Percentiles rank a stretch among this genome's conserved stretches.
phyloP scores from a whole-genome alignment of 805 yeast species.

The Sugiyamaella floridensis region DNA sequence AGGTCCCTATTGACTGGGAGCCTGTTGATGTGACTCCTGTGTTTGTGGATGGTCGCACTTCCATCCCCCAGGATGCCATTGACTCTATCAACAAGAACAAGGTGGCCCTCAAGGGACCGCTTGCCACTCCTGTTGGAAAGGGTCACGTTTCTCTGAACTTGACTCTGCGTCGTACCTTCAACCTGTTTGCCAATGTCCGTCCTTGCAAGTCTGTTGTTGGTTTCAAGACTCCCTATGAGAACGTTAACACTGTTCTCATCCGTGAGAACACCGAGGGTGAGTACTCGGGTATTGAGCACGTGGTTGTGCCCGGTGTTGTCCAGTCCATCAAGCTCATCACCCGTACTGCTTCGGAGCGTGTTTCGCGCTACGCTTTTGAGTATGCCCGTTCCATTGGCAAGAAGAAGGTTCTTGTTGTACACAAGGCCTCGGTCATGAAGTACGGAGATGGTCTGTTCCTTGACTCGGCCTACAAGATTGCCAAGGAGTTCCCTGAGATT shows the following conservation, averaged over 20 bases:
- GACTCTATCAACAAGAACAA: constrained; percentile 86
- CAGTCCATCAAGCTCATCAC: constrained; percentile 97
- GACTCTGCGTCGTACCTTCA: constrained; percentile 95
- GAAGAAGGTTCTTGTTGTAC: constrained; percentile 88
- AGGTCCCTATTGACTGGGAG: constrained; percentile 96
- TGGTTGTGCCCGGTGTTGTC: constrained; percentile 95
- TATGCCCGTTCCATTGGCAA: constrained; percentile 84
- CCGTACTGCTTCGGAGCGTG: constrained; percentile 92
- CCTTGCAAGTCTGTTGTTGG: constrained; percentile 94
- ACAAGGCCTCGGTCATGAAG: constrained; percentile 98
- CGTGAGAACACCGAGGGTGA: constrained; percentile 89
- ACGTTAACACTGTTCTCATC: constrained; percentile 90
- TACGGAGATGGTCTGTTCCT: constrained; percentile 96
- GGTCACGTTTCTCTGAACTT: constrained; percentile 97
- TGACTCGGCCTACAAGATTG: constrained; percentile 81
- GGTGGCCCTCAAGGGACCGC: constrained; percentile 96
- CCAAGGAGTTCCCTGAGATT: constrained; percentile 87
- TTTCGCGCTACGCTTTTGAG: constrained; percentile 94
- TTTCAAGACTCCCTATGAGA: constrained; percentile 80
- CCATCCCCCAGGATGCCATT: constrained; percentile 87
- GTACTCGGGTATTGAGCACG: constrained; percentile 98
- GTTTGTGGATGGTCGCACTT: constrained; percentile 84
- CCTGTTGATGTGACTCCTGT: constrained; percentile 93
- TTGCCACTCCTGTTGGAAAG: constrained; percentile 98
- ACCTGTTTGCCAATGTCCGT: constrained; percentile 93